Evolutionary conservation across 106 monocot genomes (phyloP), one percentile per base, ranked within the genome.

Genomic region (Allium fistulosum): DNA sequence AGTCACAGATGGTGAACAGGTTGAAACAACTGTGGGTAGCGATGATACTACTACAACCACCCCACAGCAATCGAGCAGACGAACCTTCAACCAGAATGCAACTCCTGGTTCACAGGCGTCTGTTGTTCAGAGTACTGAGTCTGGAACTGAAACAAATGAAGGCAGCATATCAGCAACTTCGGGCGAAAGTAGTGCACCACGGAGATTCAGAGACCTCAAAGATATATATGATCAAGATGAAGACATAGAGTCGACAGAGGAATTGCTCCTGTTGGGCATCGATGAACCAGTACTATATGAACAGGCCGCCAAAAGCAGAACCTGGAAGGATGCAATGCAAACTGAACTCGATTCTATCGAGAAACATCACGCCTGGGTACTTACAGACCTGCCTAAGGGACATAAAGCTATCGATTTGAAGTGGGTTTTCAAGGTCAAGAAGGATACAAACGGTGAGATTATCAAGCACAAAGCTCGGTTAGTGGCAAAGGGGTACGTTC

Each of bases 381-480:
- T 61, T 1, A 26, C 61, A 9, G 10, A 18, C 10, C 61, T 26
- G 7, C 61, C 61, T 6, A 28, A 22, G 37, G 61, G 22, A 3
- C 17, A 61, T 8, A 17, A 61, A 61, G 10, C 16, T 10, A 61
- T 61, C 37, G 61, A 28, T 7, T 51, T 68, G 27, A 68, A 68
- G 8, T 68, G 13, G 26, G 53, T 68, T 5, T 68, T 27, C 53
- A 68, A 68, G 18, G 26, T 13, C 11, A 68, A 68, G 52, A 53
- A 53, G 3, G 55, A 68, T 11, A 4, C 8, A 11, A 27, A 68
- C 12, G 53, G 53, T 5, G 13, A 68, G 46, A 16, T 26, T 14
- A 14, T 53, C 8, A 17, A 10, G 53, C 37, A 53, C 13, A 55
- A 68, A 27, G 53, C 53, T 12, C 2, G 52, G 9, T 11, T 53